These are phyloP conservation scores for Scleroderma bovista DNA, from an alignment of 768 basidiomycete genomes.

Conservation along the genomic window DNA sequence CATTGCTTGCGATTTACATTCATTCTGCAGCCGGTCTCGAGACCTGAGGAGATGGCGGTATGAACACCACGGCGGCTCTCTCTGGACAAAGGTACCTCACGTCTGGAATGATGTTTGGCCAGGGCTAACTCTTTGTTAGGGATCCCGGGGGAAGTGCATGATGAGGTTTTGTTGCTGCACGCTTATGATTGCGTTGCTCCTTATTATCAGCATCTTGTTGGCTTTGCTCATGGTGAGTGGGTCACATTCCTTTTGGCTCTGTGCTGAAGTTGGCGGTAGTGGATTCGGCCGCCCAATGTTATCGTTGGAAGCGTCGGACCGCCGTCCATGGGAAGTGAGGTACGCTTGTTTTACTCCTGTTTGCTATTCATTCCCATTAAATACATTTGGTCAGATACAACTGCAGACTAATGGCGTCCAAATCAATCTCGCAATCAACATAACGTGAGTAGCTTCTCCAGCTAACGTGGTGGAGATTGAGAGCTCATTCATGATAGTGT, in stretches of 20 bases:
- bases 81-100: constrained; percentile 59
- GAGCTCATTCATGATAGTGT: constrained; percentile 46
- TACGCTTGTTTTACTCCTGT: constrained; percentile 24
- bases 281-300: constrained; percentile 71
- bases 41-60: constrained; percentile 49
- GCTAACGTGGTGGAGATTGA: constrained; percentile 4
- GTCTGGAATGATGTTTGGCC: neutral
- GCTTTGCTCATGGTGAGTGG: constrained; percentile 58
- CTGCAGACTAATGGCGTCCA: constrained; percentile 38
- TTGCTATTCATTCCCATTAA: constrained; percentile 15
- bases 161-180: constrained; percentile 76
- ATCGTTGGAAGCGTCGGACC: constrained; percentile 44
- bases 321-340: constrained; percentile 39
- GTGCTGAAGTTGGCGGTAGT: constrained; percentile 40
- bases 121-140: constrained; percentile 33
- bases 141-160: constrained; percentile 52
- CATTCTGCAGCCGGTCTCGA: constrained; percentile 9
- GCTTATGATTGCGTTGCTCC: constrained; percentile 56
- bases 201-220: constrained; percentile 61
- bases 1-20: neutral
- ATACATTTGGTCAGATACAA: constrained; percentile 30
- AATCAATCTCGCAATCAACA: constrained; percentile 59
- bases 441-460: constrained; percentile 43
- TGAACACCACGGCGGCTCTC: constrained; percentile 54
- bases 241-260: constrained; percentile 4